These are phyloP conservation scores for Barnettozyma siamensis DNA, from an alignment of 805 yeast genomes.

Conservation along the genomic window DNA sequence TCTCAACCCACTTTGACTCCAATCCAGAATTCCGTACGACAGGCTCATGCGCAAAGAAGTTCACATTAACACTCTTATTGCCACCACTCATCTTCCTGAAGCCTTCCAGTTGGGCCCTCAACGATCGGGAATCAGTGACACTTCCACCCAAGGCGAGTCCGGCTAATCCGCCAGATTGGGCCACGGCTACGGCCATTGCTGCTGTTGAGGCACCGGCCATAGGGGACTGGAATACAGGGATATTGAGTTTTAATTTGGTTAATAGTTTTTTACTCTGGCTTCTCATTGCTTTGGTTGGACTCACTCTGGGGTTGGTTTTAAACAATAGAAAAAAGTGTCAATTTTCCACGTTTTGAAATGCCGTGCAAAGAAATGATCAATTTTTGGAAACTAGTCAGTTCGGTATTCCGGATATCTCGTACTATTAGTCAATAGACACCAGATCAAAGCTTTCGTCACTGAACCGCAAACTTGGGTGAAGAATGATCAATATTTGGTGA, in stretches of 20 bases:
- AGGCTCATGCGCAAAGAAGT: conserved; percentile 41
- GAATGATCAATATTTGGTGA: no score
- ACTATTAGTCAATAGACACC: no score
- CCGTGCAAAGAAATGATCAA: no score
- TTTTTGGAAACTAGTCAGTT: no score
- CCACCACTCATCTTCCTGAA: conserved; percentile 11
- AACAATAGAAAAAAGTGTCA: no score
- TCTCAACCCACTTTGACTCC: conserved; percentile 20
- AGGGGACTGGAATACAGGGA: conserved; percentile 50
- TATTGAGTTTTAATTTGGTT: conserved; percentile 26
- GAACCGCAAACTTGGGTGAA: no score
- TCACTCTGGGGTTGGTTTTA: no score
- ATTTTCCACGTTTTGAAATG: no score
- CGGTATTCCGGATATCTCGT: no score
- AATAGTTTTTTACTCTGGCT: conserved; percentile 15
- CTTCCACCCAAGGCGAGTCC: conserved; percentile 32
- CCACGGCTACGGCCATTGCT: conserved; percentile 37
- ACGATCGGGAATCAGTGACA: no score
- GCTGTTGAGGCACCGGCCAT: conserved; percentile 54
- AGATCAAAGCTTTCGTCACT: no score
- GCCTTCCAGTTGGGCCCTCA: conserved; percentile 7
- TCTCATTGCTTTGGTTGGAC: no score
- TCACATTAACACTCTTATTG: conserved; percentile 33
- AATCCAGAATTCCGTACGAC: conserved; percentile 11
- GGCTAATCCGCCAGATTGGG: conserved; percentile 45